Base-by-base conservation (phyloP, 768 basidiomycete genomes). In the Phaffia tasmanica region DNA sequence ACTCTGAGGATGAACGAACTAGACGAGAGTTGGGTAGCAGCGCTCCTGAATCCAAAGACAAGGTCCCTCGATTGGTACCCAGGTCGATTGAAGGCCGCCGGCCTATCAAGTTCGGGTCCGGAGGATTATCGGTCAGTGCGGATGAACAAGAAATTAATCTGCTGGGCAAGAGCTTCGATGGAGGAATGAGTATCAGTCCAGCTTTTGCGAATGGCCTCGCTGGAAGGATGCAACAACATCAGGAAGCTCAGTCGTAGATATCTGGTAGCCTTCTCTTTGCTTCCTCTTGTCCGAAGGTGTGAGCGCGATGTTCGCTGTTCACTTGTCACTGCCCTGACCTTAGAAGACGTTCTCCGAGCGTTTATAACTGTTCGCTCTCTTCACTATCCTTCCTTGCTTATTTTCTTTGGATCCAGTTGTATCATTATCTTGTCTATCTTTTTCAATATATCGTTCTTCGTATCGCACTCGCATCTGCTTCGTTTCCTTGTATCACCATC, bases 1-100 rank as follows among this genome's bases (percentile, higher is more conserved):
- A 65, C 64, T 57, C 70, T 59, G 35, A 65, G 68, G n/a, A 42
- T 11, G 69, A 70, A 58, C 63, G 64, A 21, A 57, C 67, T 23
- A 64, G 68, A 54, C 64, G 67, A 61, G 62, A 67, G 62, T 57
- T 69, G 32, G 64, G 57, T 23, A 69, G 62, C 18, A 42, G n/a
- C 32, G 53, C n/a, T 9, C 51, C 30, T 16, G 35, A n/a, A 23
- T 48, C n/a, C 23, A 54, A 54, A 16, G 30, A 54, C 51, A 11
- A 71, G 30, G 69, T 71, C 69, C 63, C 23, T 59, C 35, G 42
- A 11, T 57, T 65, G 25, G 32, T 50, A 48, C 48, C 21, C 51
- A 58, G 15, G 9, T 56, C 62, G 57, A 35, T 32, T 57, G 35
- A 19, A 30, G 32, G 42, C 23, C 27, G n/a, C 23, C n/a, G 14